Conservation (phyloP, 1,139 yeast species). For the Yamadazyma atlantica region DNA sequence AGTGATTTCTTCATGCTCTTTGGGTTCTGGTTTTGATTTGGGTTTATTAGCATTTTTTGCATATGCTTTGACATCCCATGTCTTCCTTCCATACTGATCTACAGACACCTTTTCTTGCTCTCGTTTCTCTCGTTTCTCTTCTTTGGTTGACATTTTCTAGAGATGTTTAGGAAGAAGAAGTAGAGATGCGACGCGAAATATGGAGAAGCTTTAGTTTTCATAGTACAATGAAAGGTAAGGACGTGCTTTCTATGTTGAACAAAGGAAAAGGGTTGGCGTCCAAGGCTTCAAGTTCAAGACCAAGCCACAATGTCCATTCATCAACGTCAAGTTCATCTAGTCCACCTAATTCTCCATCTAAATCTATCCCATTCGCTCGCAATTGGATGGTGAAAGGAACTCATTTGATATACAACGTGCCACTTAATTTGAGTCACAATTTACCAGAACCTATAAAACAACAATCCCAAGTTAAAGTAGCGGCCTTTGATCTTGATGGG, state of each 20-base stretch:
- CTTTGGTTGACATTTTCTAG: too few relatives aligned
- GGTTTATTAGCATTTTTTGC: constrained; percentile 41
- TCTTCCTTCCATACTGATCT: constrained; percentile 61
- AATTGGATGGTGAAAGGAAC: constrained; percentile 35
- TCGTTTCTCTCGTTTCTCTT: too few relatives aligned
- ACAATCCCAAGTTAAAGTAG: constrained; percentile 35
- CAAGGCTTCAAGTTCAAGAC: too few relatives aligned
- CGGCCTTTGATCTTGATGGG: constrained; percentile 77
- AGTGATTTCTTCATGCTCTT: constrained; percentile 3
- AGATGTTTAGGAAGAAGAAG: too few relatives aligned
- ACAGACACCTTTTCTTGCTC: constrained; percentile 1
- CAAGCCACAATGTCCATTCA: too few relatives aligned
- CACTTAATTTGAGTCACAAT: constrained; percentile 13
- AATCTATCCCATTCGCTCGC: constrained; percentile 5
- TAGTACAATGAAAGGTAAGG: constrained; percentile 1
- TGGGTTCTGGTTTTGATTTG: not conserved
- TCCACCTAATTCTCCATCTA: too few relatives aligned
- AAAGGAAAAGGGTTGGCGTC: not conserved
- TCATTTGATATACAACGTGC: constrained; percentile 34
- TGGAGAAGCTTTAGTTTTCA: too few relatives aligned
- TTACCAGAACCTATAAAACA: not conserved
- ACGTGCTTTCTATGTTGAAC: not conserved
- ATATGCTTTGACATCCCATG: constrained; percentile 71
- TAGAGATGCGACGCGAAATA: constrained; percentile 1
- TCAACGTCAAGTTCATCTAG: too few relatives aligned